Base-by-base conservation (phyloP, 2,329 filamentous ascomycete genomes). In the Apiospora koreana region DNA sequence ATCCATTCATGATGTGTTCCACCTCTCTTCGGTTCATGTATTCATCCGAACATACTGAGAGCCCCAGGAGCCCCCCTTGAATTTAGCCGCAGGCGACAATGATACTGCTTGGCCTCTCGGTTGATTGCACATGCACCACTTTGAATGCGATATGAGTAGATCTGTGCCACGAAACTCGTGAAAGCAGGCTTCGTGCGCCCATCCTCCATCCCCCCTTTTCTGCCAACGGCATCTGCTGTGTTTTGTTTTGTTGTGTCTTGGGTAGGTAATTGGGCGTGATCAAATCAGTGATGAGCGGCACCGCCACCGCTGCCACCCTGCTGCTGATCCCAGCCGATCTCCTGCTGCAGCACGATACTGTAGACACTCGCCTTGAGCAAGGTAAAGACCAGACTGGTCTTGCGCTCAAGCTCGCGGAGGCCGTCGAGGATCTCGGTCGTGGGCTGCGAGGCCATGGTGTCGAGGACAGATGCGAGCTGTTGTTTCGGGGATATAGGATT, bases 341-440 rank as follows among this genome's bases (percentile, higher is more conserved):
- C 94, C 87, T 98, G 95, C 87, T 99, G 95, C 84, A 99, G 82
- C 72, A 99, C 95, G 84, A 99, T 99, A 79, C 93, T 97, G 84
- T 99, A 99, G 73, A 99, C 96, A 81, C 95, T 98, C 23, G 96
- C 95, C 85, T 99, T 99, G 79, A 99, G 87, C 79, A 98, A 83
- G 73, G 96, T 99, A 82, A 97, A 98, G 28, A 98, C 95, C 69
- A 97, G 86, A 75, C 94, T 94, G 58, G 95, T 98, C 86, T 98
- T 98, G 76, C 96, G 88, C 85, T 99, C 96, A 69, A 99, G 86
- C 58, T 95, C 91, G 69, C 96, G 87, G 76, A 99, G 86, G 10
- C 93, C 92, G 80, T 99, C 94, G 68, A 97, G 87, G 70, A 97
- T 95, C 74, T 93, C 94, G 8, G 92, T 92, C 28, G 94, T 92